Percentiles rank a stretch among this genome's conserved stretches.
Conservation (phyloP, 2,329 filamentous ascomycete species). For the Fusarium sterilihyphosum region DNA sequence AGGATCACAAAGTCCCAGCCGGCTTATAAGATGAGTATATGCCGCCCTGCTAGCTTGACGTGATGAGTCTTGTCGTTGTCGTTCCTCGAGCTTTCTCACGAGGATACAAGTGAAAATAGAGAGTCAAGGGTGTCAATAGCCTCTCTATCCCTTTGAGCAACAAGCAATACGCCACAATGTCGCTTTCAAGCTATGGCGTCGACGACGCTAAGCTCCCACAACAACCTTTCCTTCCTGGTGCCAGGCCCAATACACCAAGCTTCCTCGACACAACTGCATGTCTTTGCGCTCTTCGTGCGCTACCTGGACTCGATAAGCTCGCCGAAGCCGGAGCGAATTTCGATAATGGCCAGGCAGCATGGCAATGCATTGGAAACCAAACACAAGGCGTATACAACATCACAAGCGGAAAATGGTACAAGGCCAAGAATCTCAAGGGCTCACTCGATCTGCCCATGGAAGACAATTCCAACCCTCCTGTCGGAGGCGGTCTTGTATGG, state of each 20-base stretch:
- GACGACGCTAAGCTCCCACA: slow-evolving; percentile 45
- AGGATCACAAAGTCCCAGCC: neutral
- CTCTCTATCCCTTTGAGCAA: neutral
- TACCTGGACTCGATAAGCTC: slow-evolving; percentile 21
- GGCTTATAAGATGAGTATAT: slow-evolving; percentile 20
- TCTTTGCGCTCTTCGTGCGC: slow-evolving; percentile 49
- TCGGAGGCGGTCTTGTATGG: slow-evolving; percentile 45
- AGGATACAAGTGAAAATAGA: neutral
- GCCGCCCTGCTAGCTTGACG: neutral
- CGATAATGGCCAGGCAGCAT: slow-evolving; percentile 40
- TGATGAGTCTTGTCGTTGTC: neutral
- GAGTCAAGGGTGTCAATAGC: neutral
- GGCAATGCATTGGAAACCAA: slow-evolving; percentile 59
- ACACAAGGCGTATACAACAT: slow-evolving; percentile 51
- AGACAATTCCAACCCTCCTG: slow-evolving; percentile 51
- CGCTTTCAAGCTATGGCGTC: slow-evolving; percentile 24
- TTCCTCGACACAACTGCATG: slow-evolving; percentile 55
- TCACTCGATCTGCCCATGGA: slow-evolving; percentile 43
- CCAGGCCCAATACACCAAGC: slow-evolving; percentile 45
- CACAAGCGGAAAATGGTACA: slow-evolving; percentile 56
- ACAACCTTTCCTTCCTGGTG: slow-evolving; percentile 51
- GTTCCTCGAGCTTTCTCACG: neutral
- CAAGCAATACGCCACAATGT: slow-evolving; percentile 23
- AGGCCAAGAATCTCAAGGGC: slow-evolving; percentile 42
- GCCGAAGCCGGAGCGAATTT: slow-evolving; percentile 8